Base-by-base conservation (phyloP, 2,329 filamentous ascomycete species). In the Epichloe bromicola region DNA sequence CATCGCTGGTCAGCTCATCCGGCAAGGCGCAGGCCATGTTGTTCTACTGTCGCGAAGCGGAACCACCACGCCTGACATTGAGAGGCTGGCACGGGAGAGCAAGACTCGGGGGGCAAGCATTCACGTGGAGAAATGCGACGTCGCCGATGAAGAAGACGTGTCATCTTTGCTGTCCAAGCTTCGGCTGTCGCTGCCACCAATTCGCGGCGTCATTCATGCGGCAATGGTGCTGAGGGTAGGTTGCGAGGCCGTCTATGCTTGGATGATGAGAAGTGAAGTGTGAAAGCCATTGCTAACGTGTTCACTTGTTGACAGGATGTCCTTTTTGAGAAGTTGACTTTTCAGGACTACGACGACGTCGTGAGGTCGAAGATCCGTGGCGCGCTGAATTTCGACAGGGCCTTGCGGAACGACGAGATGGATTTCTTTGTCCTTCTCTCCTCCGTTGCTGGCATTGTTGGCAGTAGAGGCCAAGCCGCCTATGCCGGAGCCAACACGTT, bases 351-450 rank as follows among this genome's bases (percentile, higher is more conserved):
- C 56, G 64, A 63, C 8, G 61, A 67, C 2, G 74, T 76, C 39
- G 68, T 75, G 36, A 65, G 70, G 41, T 72, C 73, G 54, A 81
- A 80, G 59, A 71, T 76, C 0, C 63, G 70, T 8, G 76, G 74
- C 8, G 73, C 72, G 2, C 75, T 73, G 70, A 79, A 80, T 59
- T 68, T 79, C 47, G 74, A 79, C 59, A 63, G 69, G 19, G 68
- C 70, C 1, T 63, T 76, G 3, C 54, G 61, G 17, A 58, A 62
- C 37, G 56, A 61, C 0, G 60, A 63, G 0, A 63, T 76, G 1
- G 74, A 78, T 59, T 79, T 80, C 63, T 79, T 79, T 60, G 63
- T 76, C n/a, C 68, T 72, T 17, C 69, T 77, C 20, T 79, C 76
- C 0, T 75, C 74, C 3, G 69, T 72, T 0, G 70, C 73, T 4